Evolutionary conservation across 2,329 filamentous ascomycete species (phyloP).

Genomic region (Triangularia setosa): DNA sequence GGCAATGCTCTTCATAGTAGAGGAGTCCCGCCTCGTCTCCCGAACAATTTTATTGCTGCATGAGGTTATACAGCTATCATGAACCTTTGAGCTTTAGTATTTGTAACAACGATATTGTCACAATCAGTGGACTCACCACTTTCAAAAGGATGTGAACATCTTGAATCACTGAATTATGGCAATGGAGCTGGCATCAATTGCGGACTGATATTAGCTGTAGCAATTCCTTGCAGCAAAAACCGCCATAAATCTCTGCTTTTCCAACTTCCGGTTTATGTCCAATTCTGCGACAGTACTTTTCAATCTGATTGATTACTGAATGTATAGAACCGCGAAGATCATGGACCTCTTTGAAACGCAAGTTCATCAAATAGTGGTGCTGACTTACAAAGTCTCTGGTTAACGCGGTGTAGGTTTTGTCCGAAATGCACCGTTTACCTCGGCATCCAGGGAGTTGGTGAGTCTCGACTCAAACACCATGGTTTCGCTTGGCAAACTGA

Average conservation of each 20-base stretch:
- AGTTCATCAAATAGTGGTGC: not conserved
- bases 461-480: not conserved
- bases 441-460: no score
- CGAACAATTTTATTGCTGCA: slow-evolving; percentile 2
- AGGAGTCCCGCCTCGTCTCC: not conserved
- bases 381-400: not conserved
- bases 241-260: not conserved
- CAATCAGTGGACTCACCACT: not conserved
- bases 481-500: not conserved
- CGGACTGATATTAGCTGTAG: not conserved
- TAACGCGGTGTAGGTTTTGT: not conserved
- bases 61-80: not conserved
- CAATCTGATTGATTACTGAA: no score
- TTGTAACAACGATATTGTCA: no score
- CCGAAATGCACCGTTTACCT: not conserved
- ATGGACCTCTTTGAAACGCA: no score
- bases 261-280: not conserved
- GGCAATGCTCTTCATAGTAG: not conserved
- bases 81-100: no score
- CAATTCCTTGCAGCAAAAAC: not conserved
- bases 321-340: no score
- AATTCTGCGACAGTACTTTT: no score
- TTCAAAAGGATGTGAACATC: not conserved
- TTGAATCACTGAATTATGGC: not conserved
- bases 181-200: not conserved